These are phyloP conservation scores for Prunella vulgaris DNA, from an alignment of 257 asterid genomes.

Conservation along the genomic window DNA sequence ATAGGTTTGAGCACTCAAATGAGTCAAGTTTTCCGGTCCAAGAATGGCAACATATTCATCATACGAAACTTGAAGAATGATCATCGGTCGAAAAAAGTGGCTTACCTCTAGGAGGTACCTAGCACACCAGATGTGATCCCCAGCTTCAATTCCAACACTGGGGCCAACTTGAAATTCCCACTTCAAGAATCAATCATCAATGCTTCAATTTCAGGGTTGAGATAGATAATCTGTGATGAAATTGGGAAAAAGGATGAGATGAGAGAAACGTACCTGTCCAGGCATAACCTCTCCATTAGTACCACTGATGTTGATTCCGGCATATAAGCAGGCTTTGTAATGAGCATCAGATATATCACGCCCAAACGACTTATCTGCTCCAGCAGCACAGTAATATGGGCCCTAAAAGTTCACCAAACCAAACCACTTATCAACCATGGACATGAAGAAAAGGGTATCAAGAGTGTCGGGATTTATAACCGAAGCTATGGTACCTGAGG, in stretches of 20 bases:
- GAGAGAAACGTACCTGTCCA: constrained; percentile 66
- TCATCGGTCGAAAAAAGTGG: background rate
- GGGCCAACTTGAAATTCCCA: constrained; percentile 99
- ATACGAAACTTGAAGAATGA: background rate
- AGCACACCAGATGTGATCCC: constrained; percentile 95
- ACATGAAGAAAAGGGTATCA: background rate
- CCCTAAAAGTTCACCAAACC: constrained; percentile 46
- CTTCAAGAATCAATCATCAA: constrained; percentile 35
- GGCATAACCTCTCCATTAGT: constrained; percentile 99
- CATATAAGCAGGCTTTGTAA: constrained; percentile 96
- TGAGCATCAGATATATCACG: constrained; percentile 97
- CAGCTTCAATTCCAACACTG: constrained; percentile 93
- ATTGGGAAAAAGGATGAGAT: background rate
- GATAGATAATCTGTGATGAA: background rate
- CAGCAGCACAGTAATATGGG: constrained; percentile 92
- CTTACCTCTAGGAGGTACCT: constrained; percentile 94
- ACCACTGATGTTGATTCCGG: constrained; percentile 95
- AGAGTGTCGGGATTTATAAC: background rate
- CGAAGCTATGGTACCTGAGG: constrained; percentile 64
- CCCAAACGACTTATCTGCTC: constrained; percentile 95
- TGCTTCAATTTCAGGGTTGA: background rate
- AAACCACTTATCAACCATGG: background rate
- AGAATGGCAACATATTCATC: too few species aligned
- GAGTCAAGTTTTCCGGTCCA: too few species aligned
- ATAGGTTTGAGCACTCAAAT: too few species aligned